phyloP scores from a whole-genome alignment of 1,284 basidiomycete species.

The Ceratobasidium sp. region DNA sequence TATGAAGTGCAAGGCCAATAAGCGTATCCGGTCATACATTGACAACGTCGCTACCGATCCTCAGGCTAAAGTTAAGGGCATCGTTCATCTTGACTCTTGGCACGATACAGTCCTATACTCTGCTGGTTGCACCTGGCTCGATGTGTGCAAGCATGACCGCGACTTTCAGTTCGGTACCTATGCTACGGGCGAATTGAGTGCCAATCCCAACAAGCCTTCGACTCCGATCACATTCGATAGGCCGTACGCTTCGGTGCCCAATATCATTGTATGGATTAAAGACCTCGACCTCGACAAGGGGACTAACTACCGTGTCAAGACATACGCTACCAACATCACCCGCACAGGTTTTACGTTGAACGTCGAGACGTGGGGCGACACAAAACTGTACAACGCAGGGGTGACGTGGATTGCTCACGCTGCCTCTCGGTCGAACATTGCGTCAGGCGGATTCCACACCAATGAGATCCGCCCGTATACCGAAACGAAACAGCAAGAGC shows the following conservation, averaged over 20 bases:
- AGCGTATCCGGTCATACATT: not conserved
- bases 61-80: not conserved
- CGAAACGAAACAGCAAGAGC: not conserved
- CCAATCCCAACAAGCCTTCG: not conserved
- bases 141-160: not conserved
- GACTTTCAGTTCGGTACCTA: conserved; percentile 38
- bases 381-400: conserved; percentile 17
- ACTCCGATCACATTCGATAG: conserved; percentile 21
- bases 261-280: conserved; percentile 34
- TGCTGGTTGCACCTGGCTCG: conserved; percentile 23
- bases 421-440: conserved; percentile 22
- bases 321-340: conserved; percentile 18
- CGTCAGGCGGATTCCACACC: conserved; percentile 15
- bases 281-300: conserved; percentile 12
- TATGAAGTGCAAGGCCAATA: conserved; percentile 2
- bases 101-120: conserved; percentile 13
- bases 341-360: conserved; percentile 39
- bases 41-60: not conserved
- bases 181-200: not conserved
- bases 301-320: conserved; percentile 20
- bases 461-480: conserved; percentile 21
- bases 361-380: conserved; percentile 39
- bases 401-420: conserved; percentile 43
- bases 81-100: conserved; percentile 31
- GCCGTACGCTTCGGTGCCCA: conserved; percentile 32